Conservation (phyloP, 2,329 filamentous ascomycete genomes). For the Colletotrichum tofieldiae region DNA sequence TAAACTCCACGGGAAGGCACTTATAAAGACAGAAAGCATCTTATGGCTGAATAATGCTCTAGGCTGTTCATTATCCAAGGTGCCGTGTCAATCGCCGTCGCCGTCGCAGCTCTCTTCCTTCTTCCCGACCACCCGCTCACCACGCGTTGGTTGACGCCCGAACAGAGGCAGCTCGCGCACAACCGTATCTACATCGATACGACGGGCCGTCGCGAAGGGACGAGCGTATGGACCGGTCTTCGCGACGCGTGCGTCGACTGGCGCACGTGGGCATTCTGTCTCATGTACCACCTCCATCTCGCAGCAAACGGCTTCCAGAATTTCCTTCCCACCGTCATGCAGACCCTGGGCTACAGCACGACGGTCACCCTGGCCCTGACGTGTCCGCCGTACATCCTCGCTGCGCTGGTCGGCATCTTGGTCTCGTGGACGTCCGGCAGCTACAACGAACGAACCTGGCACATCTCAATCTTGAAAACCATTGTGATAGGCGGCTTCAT, state of each 20-base stretch:
- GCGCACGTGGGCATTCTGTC: conserved; percentile 47
- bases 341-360: conserved; percentile 59
- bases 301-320: conserved; percentile 77
- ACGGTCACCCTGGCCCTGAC: conserved; percentile 62
- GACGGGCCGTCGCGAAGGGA: conserved; percentile 51
- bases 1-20: no score
- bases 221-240: conserved; percentile 55
- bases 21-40: no score
- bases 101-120: no score
- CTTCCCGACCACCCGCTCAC: no score
- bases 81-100: no score
- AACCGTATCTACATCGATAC: conserved; percentile 54
- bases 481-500: conserved; percentile 58
- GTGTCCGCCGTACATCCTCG: conserved; percentile 60
- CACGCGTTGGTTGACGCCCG: conserved; percentile 14
- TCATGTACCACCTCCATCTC: conserved; percentile 49
- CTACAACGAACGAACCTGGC: conserved; percentile 64
- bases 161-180: conserved; percentile 59
- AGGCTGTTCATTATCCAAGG: no score
- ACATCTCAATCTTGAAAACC: conserved; percentile 59
- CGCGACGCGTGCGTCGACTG: conserved; percentile 46
- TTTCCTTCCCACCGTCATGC: conserved; percentile 85
- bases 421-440: conserved; percentile 60
- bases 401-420: conserved; percentile 55
- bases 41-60: no score